Evolutionary conservation across 2,329 filamentous ascomycete genomes (phyloP).

Genomic region (Ustilaginoidea virens): DNA sequence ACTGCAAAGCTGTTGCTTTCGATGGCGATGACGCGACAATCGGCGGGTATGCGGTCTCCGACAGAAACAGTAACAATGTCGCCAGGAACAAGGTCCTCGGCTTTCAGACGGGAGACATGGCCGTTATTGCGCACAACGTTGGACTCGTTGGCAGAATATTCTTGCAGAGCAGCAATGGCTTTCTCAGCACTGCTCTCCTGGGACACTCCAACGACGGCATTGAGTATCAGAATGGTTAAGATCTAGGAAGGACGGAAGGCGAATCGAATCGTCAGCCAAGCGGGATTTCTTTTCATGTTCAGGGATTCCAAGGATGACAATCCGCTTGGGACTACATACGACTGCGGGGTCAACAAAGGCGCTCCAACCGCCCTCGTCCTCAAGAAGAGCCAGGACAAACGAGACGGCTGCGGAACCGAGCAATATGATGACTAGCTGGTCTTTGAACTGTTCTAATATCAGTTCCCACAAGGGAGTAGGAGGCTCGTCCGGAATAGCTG

Average conservation of each 20-base stretch:
- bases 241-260: constrained; percentile 47
- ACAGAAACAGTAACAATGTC: constrained; percentile 81
- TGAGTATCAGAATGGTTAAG: constrained; percentile 89
- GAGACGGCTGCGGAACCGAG: constrained; percentile 86
- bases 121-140: constrained; percentile 77
- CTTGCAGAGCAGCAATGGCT: constrained; percentile 91
- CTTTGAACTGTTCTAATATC: constrained; percentile 96
- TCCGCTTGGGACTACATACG: constrained; percentile 49
- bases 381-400: constrained; percentile 83
- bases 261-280: not conserved
- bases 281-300: not conserved
- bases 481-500: constrained; percentile 66
- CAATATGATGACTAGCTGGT: constrained; percentile 91
- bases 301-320: too few relatives aligned
- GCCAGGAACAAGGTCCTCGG: constrained; percentile 92
- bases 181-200: constrained; percentile 98
- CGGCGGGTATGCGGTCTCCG: constrained; percentile 85
- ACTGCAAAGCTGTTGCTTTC: constrained; percentile 96
- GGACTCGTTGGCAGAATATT: constrained; percentile 97
- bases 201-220: constrained; percentile 92
- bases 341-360: constrained; percentile 94
- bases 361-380: constrained; percentile 86
- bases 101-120: constrained; percentile 67
- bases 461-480: constrained; percentile 94
- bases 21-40: constrained; percentile 78